Evolutionary conservation across 805 yeast species (phyloP).

Genomic region (Candida mattraensis): DNA sequence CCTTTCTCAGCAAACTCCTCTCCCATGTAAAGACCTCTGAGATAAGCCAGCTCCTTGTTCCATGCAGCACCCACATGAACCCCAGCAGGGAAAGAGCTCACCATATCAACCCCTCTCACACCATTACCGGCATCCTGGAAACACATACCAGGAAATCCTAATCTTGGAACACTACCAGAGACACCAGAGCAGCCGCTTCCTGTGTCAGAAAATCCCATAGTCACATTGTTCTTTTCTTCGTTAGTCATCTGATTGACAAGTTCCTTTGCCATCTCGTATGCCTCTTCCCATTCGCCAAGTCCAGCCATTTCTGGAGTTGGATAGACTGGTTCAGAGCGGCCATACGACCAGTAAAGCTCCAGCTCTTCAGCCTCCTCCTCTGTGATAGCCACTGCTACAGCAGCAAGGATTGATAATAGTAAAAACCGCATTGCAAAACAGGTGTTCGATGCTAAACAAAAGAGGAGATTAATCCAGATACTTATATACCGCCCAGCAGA

Average conservation of each 20-base stretch:
- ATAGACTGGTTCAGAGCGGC: conserved; percentile 20
- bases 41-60: conserved; percentile 49
- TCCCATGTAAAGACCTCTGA: conserved; percentile 58
- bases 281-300: conserved; percentile 51
- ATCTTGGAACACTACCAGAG: conserved; percentile 62
- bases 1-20: conserved; percentile 54
- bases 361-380: conserved; percentile 10
- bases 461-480: too few relatives aligned
- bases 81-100: conserved; percentile 58
- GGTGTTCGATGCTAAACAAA: too few relatives aligned
- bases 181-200: conserved; percentile 38
- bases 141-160: conserved; percentile 54
- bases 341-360: conserved; percentile 19
- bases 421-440: too few relatives aligned
- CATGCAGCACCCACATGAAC: conserved; percentile 59
- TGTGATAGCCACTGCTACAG: too few relatives aligned
- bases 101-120: conserved; percentile 55
- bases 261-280: conserved; percentile 54
- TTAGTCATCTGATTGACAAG: conserved; percentile 57
- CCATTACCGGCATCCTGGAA: conserved; percentile 67
- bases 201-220: conserved; percentile 43
- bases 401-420: too few relatives aligned
- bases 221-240: conserved; percentile 58
- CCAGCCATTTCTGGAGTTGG: conserved; percentile 19
- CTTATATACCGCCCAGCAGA: too few relatives aligned